These are phyloP conservation scores for Pyrenula aspistea DNA, from an alignment of 495 filamentous ascomycete genomes.

Conservation along the genomic window DNA sequence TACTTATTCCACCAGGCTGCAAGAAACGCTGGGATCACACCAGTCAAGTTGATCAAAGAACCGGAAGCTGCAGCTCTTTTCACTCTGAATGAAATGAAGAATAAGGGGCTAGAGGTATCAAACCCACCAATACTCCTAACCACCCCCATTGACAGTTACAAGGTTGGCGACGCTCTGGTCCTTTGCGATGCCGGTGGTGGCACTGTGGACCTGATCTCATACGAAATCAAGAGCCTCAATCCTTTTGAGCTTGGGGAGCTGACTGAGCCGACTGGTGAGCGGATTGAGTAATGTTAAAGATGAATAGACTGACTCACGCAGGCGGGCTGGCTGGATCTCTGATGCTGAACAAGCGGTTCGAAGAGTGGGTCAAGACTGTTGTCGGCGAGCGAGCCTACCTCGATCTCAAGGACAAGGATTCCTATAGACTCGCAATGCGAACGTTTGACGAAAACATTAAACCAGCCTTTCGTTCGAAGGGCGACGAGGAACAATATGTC, in stretches of 20 bases:
- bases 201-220: conserved; percentile 41
- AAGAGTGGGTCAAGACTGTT: conserved; percentile 9
- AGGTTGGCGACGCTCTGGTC: conserved; percentile 29
- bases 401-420: conserved; percentile 9
- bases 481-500: conserved; percentile 13
- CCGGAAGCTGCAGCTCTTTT: too few relatives aligned
- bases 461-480: conserved; percentile 10
- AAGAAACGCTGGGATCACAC: too few relatives aligned
- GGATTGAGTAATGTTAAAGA: too few relatives aligned
- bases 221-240: conserved; percentile 46
- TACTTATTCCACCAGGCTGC: too few relatives aligned
- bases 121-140: too few relatives aligned
- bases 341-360: conserved; percentile 17
- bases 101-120: too few relatives aligned
- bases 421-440: conserved; percentile 5
- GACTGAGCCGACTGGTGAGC: too few relatives aligned
- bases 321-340: conserved; percentile 17
- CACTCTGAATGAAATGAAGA: too few relatives aligned
- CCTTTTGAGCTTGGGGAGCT: conserved; percentile 31
- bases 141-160: too few relatives aligned
- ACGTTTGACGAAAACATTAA: conserved; percentile 18
- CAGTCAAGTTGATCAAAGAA: too few relatives aligned
- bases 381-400: conserved; percentile 13
- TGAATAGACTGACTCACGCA: too few relatives aligned
- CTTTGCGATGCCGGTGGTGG: conserved; percentile 35